These are phyloP conservation scores for Diaporthe citriasiana DNA, from an alignment of 2,329 filamentous ascomycete genomes.

Conservation along the genomic window DNA sequence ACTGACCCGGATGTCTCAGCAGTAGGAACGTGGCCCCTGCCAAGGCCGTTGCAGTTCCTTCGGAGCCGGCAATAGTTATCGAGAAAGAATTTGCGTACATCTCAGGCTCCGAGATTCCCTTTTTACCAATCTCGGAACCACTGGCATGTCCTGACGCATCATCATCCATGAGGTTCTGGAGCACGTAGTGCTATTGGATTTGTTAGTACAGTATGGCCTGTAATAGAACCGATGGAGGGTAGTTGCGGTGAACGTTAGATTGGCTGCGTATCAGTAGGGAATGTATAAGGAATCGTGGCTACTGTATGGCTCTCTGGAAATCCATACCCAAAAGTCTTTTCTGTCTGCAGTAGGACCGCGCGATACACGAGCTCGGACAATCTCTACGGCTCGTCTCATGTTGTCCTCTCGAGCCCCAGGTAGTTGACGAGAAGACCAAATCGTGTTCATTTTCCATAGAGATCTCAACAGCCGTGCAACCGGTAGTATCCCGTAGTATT, in stretches of 20 bases:
- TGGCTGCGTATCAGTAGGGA: not conserved
- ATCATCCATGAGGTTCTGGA: conserved; percentile 10
- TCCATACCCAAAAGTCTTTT: conserved; percentile 16
- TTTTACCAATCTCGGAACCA: not conserved
- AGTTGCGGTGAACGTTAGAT: not conserved
- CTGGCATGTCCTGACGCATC: not conserved
- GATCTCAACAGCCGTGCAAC: not conserved
- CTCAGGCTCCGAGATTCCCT: conserved; percentile 3
- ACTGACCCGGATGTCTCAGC: not conserved
- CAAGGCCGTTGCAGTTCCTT: conserved; percentile 17
- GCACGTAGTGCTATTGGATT: not conserved
- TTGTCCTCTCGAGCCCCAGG: not conserved
- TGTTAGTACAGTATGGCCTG: not conserved
- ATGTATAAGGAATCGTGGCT: too few relatives aligned
- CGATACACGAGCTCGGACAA: conserved; percentile 9
- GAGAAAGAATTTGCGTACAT: conserved; percentile 12
- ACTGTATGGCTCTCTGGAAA: too few relatives aligned
- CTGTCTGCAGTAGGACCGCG: conserved; percentile 2
- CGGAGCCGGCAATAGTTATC: conserved; percentile 15
- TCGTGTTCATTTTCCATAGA: fast-evolving
- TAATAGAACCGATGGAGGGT: too few relatives aligned
- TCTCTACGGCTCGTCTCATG: conserved; percentile 10
- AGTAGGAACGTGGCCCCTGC: conserved; percentile 2
- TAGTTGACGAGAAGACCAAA: not conserved
- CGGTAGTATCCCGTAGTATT: not conserved